Evolutionary conservation across 2,329 filamentous ascomycete genomes (phyloP).

Genomic region (Aureobasidium sp.): DNA sequence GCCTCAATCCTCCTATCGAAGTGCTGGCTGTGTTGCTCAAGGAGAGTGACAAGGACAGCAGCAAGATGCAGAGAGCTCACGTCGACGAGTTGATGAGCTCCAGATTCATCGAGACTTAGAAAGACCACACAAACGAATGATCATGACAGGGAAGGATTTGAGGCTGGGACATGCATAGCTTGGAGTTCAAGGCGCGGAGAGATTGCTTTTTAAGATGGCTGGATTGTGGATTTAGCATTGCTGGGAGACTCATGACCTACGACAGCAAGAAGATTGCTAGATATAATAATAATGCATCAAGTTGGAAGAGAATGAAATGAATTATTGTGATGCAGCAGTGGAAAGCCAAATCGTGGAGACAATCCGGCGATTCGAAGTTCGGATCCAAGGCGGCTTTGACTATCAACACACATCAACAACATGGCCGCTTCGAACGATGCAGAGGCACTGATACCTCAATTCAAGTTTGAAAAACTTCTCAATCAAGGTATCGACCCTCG

Average conservation of each 20-base stretch:
- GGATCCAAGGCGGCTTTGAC: too few species aligned
- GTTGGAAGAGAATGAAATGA: neutral
- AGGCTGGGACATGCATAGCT: neutral
- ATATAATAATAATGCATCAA: neutral
- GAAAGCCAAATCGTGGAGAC: neutral
- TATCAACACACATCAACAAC: neutral
- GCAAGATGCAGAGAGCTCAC: constrained; percentile 56
- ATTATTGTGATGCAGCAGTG: too few species aligned
- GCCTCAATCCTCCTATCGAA: constrained; percentile 80
- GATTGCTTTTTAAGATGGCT: neutral
- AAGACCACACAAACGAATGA: neutral
- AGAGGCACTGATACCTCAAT: constrained; percentile 14
- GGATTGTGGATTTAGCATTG: neutral
- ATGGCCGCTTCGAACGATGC: neutral
- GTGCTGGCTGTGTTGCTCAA: constrained; percentile 77
- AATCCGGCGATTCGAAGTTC: neutral
- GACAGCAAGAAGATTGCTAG: neutral
- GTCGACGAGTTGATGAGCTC: constrained; percentile 59
- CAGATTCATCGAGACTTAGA: constrained; percentile 32
- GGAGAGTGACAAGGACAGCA: constrained; percentile 51
- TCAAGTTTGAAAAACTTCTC: constrained; percentile 14
- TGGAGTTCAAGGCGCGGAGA: neutral
- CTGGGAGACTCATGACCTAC: neutral
- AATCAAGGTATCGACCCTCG: constrained; percentile 13
- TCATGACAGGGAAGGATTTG: neutral